These are phyloP conservation scores for Hypomontagnella monticulosa DNA, from an alignment of 495 filamentous ascomycete species.

Conservation along the genomic window DNA sequence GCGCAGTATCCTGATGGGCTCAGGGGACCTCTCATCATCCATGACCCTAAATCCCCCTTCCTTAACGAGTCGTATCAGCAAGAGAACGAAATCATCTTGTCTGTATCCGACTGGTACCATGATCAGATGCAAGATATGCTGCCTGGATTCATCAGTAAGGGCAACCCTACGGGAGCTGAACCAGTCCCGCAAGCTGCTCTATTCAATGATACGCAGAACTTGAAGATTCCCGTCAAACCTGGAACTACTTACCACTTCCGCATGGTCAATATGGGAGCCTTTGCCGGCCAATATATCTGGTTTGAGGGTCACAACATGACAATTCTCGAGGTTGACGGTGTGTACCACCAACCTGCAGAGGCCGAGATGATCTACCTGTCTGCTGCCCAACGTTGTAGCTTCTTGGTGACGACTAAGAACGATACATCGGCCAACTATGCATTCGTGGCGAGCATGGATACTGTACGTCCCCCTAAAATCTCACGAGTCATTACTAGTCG, in stretches of 20 bases:
- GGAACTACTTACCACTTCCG: constrained; percentile 84
- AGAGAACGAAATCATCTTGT: constrained; percentile 72
- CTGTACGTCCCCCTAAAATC: constrained; percentile 50
- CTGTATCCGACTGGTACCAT: constrained; percentile 75
- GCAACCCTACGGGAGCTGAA: constrained; percentile 69
- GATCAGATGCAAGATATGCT: constrained; percentile 68
- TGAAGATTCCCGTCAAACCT: constrained; percentile 62
- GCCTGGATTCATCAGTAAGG: constrained; percentile 63
- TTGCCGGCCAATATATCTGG: constrained; percentile 74
- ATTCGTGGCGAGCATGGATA: constrained; percentile 70
- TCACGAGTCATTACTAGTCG: neutral
- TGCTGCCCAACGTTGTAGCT: constrained; percentile 75
- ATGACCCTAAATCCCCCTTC: constrained; percentile 71
- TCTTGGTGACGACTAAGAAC: constrained; percentile 73
- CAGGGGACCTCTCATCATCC: constrained; percentile 74
- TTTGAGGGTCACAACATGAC: constrained; percentile 77
- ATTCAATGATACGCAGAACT: constrained; percentile 73
- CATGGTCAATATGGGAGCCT: constrained; percentile 76
- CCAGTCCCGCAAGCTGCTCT: constrained; percentile 73
- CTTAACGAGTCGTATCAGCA: constrained; percentile 57
- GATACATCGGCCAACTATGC: constrained; percentile 72
- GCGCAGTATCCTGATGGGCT: constrained; percentile 82
- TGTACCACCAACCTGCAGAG: constrained; percentile 66
- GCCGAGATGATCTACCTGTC: constrained; percentile 71
- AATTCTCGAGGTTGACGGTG: constrained; percentile 65